Evolutionary conservation across 805 yeast species (phyloP).

Genomic region (Candida methanosorbosa): DNA sequence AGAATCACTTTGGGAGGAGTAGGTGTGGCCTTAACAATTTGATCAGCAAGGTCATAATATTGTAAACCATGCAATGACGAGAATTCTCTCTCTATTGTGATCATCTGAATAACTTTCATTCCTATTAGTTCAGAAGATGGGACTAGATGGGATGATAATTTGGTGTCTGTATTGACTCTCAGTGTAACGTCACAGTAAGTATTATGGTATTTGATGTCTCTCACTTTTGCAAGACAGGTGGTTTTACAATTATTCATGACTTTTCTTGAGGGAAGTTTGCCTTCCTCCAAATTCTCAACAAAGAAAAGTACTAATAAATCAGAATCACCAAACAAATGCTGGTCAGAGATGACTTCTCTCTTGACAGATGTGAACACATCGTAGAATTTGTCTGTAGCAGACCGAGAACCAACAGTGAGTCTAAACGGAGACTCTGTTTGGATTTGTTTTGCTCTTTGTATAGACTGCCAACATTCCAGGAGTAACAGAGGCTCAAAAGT

Average conservation of each 20-base stretch:
- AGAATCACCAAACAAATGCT: conserved; percentile 53
- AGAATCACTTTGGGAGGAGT: conserved; percentile 30
- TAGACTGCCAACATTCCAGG: conserved; percentile 90
- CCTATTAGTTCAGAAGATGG: conserved; percentile 60
- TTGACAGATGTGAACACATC: conserved; percentile 75
- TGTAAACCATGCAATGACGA: conserved; percentile 74
- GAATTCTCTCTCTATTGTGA: conserved; percentile 89
- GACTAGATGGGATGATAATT: conserved; percentile 45
- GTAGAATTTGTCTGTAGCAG: conserved; percentile 77
- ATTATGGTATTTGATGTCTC: conserved; percentile 56
- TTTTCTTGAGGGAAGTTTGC: conserved; percentile 9
- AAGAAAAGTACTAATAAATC: conserved; percentile 65
- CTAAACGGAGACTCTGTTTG: conserved; percentile 53
- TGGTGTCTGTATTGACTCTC: conserved; percentile 47
- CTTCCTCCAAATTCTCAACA: conserved; percentile 29
- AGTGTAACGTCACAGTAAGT: conserved; percentile 71
- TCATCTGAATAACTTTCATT: conserved; percentile 75
- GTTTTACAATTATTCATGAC: conserved; percentile 9
- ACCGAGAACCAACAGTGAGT: conserved; percentile 66
- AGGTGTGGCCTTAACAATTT: conserved; percentile 62
- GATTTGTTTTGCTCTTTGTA: conserved; percentile 63
- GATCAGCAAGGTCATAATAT: conserved; percentile 68
- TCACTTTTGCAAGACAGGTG: conserved; percentile 77
- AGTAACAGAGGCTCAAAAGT: conserved; percentile 74
- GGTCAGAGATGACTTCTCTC: conserved; percentile 38